Base-by-base conservation (phyloP, 345 rosid species). In the Melaleuca alternifolia region DNA sequence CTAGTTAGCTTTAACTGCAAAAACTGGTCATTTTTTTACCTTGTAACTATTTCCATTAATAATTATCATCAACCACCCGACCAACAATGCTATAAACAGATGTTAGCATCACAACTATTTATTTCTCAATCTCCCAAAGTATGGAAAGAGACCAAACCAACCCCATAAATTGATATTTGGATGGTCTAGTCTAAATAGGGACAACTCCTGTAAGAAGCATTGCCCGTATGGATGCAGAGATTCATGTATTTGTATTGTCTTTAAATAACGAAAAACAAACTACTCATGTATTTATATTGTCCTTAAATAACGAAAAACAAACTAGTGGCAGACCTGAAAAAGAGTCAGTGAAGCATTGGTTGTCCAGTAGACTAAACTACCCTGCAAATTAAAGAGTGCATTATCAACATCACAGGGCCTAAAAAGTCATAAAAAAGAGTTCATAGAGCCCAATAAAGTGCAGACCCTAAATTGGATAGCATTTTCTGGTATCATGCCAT, bases 361-460 rank as follows among this genome's bases (percentile, higher is more conserved):
- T 84, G 93, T 86, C 99, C 99, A 97, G 87, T 96, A 97, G 51
- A 97, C 92, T 86, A 95, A 93, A 90, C 97, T 95, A 89, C 98
- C 99, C 99, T 95, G 92, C 88, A 83, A 82, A 83, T 57, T 28
- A 86, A 54, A 30, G 65, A 81, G 21, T 11, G n/a, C 50, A 51
- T 21, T 28, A 28, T 83, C 24, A 83, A 83, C 24, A 33, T 71
- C 79, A 37, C 37, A 33, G 79, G 48, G 24, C 79, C 18, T 71
- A 3, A 71, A 41, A 71, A 71, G 26, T 71, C 79, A 18, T 37
- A 9, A 37, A 33, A 18, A 37, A 71, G 41, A 71, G 2, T 71
- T 71, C 37, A 33, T 71, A 37, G 9, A 71, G 13, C 77, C 77
- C 23, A 33, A 65, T 65, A 65, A 16, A 65, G 33, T 65, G 77